Conservation (phyloP, 2,329 filamentous ascomycete genomes). For the Phoma herbarum region DNA sequence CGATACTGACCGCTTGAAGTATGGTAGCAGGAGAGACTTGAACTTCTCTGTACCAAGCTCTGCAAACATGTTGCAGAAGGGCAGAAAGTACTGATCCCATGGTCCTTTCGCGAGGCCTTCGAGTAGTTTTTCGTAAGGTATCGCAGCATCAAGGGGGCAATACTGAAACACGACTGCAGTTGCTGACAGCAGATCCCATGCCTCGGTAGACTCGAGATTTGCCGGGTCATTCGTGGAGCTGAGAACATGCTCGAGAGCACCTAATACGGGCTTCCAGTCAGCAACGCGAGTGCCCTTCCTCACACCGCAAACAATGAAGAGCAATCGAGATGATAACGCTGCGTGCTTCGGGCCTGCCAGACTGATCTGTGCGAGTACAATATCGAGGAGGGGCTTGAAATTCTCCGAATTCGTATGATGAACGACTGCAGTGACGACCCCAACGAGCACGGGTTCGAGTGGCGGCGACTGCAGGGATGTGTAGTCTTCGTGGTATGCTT, state of each 20-base stretch:
- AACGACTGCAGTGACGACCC: constrained; percentile 80
- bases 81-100: constrained; percentile 77
- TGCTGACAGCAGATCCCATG: constrained; percentile 55
- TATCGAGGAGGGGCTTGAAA: constrained; percentile 72
- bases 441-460: constrained; percentile 70
- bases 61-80: constrained; percentile 84
- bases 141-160: constrained; percentile 80
- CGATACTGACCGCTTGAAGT: constrained; percentile 75
- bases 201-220: constrained; percentile 23
- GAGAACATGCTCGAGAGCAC: constrained; percentile 48
- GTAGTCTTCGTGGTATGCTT: constrained; percentile 38
- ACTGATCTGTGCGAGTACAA: constrained; percentile 57
- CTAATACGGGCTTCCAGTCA: constrained; percentile 74
- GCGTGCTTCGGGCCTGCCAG: constrained; percentile 56
- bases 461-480: constrained; percentile 58
- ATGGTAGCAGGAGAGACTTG: constrained; percentile 76
- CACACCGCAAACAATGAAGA: constrained; percentile 79
- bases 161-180: constrained; percentile 74
- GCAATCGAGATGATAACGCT: constrained; percentile 55
- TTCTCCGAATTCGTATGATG: constrained; percentile 81
- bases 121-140: constrained; percentile 73
- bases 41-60: constrained; percentile 79
- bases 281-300: constrained; percentile 78
- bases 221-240: constrained; percentile 50
- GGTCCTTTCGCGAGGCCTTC: constrained; percentile 70